phyloP scores from a whole-genome alignment of 768 basidiomycete genomes.

The Tricholomella constricta region DNA sequence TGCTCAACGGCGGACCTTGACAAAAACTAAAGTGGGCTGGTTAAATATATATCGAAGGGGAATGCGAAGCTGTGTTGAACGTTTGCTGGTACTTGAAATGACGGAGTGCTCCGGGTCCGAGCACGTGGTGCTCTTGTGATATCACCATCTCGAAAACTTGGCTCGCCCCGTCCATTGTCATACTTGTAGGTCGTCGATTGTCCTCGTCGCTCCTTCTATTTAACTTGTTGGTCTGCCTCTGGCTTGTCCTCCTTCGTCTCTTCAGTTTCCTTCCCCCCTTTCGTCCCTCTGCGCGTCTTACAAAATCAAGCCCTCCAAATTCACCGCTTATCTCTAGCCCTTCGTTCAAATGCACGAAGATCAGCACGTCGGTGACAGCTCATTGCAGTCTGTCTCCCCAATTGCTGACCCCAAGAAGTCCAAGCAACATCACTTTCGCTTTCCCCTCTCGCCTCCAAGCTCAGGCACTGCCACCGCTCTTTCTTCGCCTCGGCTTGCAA shows the following conservation, averaged over 20 bases:
- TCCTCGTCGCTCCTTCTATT: neutral
- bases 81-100: conserved; percentile 16
- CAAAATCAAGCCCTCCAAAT: conserved; percentile 1
- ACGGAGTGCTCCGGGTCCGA: conserved; percentile 30
- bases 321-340: conserved; percentile 15
- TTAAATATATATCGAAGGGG: neutral
- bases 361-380: conserved; percentile 13
- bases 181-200: neutral
- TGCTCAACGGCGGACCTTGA: neutral
- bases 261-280: conserved; percentile 23
- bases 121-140: conserved; percentile 32
- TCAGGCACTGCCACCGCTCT: conserved; percentile 42
- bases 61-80: conserved; percentile 12
- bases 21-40: neutral
- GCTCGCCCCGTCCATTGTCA: conserved; percentile 5
- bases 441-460: conserved; percentile 50
- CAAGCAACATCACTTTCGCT: conserved; percentile 34
- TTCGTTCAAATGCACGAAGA: conserved; percentile 15
- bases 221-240: neutral
- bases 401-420: conserved; percentile 19
- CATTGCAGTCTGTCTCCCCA: conserved; percentile 1
- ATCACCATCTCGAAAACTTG: conserved; percentile 18
- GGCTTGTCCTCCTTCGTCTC: conserved; percentile 5
- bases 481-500: conserved; percentile 37
- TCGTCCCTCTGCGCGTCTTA: conserved; percentile 13